A percentile compares a stretch with the other conserved stretches of the same genome.
Evolutionary conservation across 148 eudicot species (phyloP).

Genomic region (Silene latifolia): DNA sequence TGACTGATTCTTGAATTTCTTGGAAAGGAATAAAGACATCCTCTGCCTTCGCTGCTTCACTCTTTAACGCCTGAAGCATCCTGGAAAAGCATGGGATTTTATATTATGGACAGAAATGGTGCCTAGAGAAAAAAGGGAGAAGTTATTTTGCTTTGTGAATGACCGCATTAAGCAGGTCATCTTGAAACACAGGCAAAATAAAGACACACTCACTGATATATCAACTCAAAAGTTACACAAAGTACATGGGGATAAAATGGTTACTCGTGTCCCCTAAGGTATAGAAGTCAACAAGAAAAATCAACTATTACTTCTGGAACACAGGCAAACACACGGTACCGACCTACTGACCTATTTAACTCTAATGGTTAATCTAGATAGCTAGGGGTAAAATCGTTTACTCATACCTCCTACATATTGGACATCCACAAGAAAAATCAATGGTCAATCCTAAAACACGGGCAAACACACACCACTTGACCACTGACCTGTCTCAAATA

Average conservation of each 20-base stretch:
- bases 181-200: background rate
- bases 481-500: background rate
- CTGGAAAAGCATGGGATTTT: conserved; percentile 40
- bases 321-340: conserved; percentile 1
- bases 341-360: background rate
- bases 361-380: background rate
- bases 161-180: background rate
- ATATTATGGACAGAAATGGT: conserved; percentile 5
- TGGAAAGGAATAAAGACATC: conserved; percentile 72
- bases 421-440: background rate
- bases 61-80: conserved; percentile 74
- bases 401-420: background rate
- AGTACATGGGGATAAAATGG: no score
- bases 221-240: no score
- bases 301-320: background rate
- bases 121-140: background rate
- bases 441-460: background rate
- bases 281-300: no score
- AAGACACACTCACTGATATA: no score
- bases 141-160: background rate
- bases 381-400: background rate
- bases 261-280: no score
- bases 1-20: conserved; percentile 93
- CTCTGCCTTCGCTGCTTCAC: conserved; percentile 76
- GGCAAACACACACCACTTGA: background rate